Percentiles rank a stretch among this genome's conserved stretches.
phyloP scores from a whole-genome alignment of 208 protist species.

The Crithidia acanthocephali region DNA sequence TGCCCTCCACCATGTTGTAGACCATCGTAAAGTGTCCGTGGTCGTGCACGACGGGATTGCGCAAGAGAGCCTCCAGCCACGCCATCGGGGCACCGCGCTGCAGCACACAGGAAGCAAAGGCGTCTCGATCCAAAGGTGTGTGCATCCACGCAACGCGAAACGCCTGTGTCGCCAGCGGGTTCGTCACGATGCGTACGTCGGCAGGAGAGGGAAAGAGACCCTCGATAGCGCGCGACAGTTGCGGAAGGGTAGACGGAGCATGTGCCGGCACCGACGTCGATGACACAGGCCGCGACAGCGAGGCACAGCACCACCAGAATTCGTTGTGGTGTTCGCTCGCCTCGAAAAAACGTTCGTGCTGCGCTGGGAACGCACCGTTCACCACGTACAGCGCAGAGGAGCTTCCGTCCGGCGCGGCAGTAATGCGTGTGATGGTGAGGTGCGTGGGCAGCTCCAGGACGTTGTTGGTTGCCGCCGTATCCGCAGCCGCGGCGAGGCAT shows the following conservation, averaged over 20 bases:
- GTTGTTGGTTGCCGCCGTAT: background rate
- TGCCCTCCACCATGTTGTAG: slow-evolving; percentile 52
- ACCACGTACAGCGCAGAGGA: slow-evolving; percentile 47
- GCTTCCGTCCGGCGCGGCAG: background rate
- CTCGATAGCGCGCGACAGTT: background rate
- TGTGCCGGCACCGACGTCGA: background rate
- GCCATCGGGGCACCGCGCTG: slow-evolving; percentile 35
- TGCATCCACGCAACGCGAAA: slow-evolving; percentile 75
- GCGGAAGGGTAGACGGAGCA: too few relatives aligned
- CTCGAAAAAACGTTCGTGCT: slow-evolving; percentile 41
- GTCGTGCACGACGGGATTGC: slow-evolving; percentile 43
- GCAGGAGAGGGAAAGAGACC: slow-evolving; percentile 25
- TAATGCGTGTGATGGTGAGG: slow-evolving; percentile 22
- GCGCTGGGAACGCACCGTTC: slow-evolving; percentile 78
- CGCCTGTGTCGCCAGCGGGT: slow-evolving; percentile 77
- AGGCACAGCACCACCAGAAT: slow-evolving; percentile 36
- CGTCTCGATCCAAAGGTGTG: slow-evolving; percentile 53
- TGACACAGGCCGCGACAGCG: background rate
- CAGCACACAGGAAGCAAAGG: slow-evolving; percentile 54
- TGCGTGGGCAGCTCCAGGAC: slow-evolving; percentile 22
- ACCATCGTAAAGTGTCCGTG: slow-evolving; percentile 31
- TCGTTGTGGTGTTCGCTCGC: background rate
- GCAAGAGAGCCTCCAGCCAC: slow-evolving; percentile 50
- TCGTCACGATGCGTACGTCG: slow-evolving; percentile 52
- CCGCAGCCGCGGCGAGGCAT: slow-evolving; percentile 25